Evolutionary conservation across 306 rosid genomes (phyloP).

Genomic region (Lathyrus sativus): DNA sequence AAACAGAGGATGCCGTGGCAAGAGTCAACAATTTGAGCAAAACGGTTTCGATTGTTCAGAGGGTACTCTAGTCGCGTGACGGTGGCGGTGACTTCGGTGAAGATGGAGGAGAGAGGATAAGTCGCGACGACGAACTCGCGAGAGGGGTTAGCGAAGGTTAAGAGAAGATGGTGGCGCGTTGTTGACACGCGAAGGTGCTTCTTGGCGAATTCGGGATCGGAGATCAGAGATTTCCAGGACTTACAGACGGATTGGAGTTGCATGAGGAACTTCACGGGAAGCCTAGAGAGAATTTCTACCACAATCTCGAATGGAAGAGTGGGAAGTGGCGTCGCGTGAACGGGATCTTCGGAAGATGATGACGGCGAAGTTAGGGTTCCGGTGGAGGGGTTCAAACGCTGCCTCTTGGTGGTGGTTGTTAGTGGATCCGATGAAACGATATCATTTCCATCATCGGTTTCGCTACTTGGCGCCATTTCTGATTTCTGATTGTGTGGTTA

Average conservation of each 20-base stretch:
- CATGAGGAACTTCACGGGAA: not conserved
- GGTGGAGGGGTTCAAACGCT: not conserved
- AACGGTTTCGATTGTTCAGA: not conserved
- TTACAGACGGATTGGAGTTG: not conserved
- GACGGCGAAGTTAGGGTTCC: not conserved
- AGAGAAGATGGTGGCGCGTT: not conserved
- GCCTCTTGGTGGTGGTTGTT: not conserved
- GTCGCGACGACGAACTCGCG: not conserved
- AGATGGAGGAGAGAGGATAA: constrained; percentile 25
- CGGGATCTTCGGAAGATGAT: not conserved
- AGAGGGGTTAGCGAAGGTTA: not conserved
- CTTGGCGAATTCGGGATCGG: constrained; percentile 19
- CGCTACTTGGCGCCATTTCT: not conserved
- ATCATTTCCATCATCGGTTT: not conserved
- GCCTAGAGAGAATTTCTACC: not conserved
- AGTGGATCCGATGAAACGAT: not conserved
- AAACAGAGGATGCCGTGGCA: constrained; percentile 42
- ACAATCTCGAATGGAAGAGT: not conserved
- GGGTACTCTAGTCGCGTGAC: constrained; percentile 1
- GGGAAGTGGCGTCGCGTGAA: not conserved
- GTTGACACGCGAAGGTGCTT: constrained; percentile 22
- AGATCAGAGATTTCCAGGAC: not conserved
- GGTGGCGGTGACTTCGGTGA: not conserved
- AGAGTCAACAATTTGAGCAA: not conserved
- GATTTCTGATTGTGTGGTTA: not conserved